These are phyloP conservation scores for Eucalyptus guilfoylei DNA, from an alignment of 345 rosid genomes.

Conservation along the genomic window DNA sequence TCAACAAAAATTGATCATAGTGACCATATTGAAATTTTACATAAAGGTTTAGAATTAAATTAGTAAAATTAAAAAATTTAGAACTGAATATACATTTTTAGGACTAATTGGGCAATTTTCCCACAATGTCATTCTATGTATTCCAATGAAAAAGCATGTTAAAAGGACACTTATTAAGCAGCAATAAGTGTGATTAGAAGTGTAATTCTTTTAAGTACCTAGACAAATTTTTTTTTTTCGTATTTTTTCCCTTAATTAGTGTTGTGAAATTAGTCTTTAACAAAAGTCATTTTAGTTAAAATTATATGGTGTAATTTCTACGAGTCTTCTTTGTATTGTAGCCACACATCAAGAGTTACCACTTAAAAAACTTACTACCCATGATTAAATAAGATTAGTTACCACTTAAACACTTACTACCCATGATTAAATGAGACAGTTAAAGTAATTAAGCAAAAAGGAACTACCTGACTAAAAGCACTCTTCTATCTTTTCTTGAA, in stretches of 20 bases:
- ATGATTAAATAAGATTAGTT: neutral
- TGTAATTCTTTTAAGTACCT: neutral
- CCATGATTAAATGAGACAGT: neutral
- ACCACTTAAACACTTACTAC: neutral
- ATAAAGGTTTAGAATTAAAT: no score
- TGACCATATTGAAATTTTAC: neutral
- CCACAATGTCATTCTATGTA: neutral
- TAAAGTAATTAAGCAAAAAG: neutral
- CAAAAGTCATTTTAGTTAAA: neutral
- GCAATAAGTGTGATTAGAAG: neutral
- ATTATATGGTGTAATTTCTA: neutral
- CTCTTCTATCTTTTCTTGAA: no score
- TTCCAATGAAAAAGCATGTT: neutral
- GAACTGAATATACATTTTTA: no score
- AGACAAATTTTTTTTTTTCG: neutral
- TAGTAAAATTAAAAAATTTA: no score
- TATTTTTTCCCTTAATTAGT: neutral
- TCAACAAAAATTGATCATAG: no score
- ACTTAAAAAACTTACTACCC: neutral
- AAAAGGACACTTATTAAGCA: neutral
- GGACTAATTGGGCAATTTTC: neutral
- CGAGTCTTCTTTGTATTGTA: no score
- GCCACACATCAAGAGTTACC: neutral
- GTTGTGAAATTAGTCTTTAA: neutral
- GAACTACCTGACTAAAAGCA: no score